Evolutionary conservation across 2,329 filamentous ascomycete species (phyloP).

Genomic region (Diplodia scrobiculata): DNA sequence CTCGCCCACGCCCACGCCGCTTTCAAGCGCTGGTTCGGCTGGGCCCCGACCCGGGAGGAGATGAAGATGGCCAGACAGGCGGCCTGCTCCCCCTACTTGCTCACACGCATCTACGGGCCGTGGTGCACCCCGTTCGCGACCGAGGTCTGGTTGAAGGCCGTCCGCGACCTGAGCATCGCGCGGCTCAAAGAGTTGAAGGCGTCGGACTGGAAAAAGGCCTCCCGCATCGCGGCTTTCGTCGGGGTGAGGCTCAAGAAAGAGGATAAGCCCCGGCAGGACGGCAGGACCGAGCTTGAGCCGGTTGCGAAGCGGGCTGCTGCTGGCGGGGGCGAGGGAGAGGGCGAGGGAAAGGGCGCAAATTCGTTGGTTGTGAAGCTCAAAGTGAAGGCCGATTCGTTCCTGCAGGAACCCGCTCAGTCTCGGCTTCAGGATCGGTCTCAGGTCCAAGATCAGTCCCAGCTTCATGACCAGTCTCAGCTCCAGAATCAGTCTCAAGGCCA

Average conservation of each 20-base stretch:
- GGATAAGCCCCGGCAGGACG: neutral
- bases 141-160: neutral
- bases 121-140: conserved; percentile 9
- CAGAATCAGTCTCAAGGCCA: neutral
- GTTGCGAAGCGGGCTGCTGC: neutral
- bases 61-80: neutral
- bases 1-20: neutral
- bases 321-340: too few relatives aligned
- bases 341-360: neutral
- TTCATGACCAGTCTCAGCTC: neutral
- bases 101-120: neutral
- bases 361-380: neutral
- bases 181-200: neutral
- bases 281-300: neutral
- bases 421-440: neutral
- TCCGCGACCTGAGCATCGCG: neutral
- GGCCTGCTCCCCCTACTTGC: fast-evolving
- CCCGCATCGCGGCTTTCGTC: neutral
- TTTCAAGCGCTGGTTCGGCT: conserved; percentile 1
- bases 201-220: neutral
- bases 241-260: neutral
- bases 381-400: neutral
- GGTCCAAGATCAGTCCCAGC: neutral
- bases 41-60: neutral
- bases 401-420: neutral